Evolutionary conservation across 371 early-diverging fungal species (phyloP).

Genomic region (Apophysomyces ossiformis): DNA sequence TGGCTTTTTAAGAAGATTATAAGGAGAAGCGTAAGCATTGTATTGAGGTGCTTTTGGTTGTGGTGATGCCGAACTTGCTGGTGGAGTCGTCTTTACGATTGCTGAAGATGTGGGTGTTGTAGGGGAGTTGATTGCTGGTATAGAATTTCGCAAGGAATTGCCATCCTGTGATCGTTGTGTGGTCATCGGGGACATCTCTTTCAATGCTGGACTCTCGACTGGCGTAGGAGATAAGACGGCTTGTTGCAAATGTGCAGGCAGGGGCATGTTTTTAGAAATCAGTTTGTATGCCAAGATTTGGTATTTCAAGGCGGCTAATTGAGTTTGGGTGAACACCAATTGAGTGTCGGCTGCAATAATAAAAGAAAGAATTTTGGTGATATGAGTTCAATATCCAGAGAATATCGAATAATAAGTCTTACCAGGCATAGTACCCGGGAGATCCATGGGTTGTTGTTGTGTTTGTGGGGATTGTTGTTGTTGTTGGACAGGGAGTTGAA

Average conservation of each 20-base stretch:
- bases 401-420: not conserved
- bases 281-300: conserved; percentile 84
- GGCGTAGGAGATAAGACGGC: conserved; percentile 58
- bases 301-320: conserved; percentile 66
- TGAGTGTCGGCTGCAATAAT: not conserved
- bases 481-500: conserved; percentile 14
- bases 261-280: conserved; percentile 73
- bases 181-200: conserved; percentile 25
- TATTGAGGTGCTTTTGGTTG: conserved; percentile 19
- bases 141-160: conserved; percentile 25
- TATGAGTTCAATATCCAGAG: not conserved
- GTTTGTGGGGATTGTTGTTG: not conserved
- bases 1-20: conserved; percentile 56
- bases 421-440: conserved; percentile 10
- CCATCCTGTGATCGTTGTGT: conserved; percentile 33
- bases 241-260: conserved; percentile 72
- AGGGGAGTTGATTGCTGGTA: conserved; percentile 18
- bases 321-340: conserved; percentile 57
- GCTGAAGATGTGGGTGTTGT: conserved; percentile 3
- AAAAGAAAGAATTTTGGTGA: not conserved
- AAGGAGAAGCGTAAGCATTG: conserved; percentile 54
- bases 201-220: conserved; percentile 23
- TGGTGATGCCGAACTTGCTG: not conserved
- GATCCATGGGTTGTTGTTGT: conserved; percentile 16
- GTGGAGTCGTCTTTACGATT: not conserved